These are phyloP conservation scores for Rosa persica DNA, from an alignment of 306 rosid genomes.

Conservation along the genomic window DNA sequence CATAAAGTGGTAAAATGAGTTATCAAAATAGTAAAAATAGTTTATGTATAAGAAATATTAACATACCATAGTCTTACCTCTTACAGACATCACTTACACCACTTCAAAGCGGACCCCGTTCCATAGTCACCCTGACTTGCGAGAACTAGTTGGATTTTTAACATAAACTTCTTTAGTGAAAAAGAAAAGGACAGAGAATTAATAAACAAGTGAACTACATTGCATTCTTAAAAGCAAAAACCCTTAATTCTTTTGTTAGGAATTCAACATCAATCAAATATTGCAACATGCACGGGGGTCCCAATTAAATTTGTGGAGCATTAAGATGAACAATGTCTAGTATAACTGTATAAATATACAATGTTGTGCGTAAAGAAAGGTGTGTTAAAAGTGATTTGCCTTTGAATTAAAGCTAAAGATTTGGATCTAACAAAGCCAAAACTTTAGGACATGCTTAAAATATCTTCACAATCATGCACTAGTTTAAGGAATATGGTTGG, in stretches of 20 bases:
- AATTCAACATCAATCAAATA: conserved; percentile 22
- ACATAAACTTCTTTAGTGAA: not conserved
- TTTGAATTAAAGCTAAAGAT: conserved; percentile 31
- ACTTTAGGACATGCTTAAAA: conserved; percentile 51
- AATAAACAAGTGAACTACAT: no score
- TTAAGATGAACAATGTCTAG: conserved; percentile 21
- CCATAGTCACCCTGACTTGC: not conserved
- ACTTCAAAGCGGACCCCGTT: no score
- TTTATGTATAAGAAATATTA: no score
- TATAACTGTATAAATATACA: not conserved
- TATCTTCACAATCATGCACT: conserved; percentile 29
- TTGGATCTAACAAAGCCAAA: conserved; percentile 56
- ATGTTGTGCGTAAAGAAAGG: not conserved
- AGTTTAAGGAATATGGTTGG: conserved; percentile 33
- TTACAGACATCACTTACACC: no score
- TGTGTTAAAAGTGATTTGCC: conserved; percentile 29
- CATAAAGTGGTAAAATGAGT: no score
- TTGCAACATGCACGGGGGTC: conserved; percentile 27
- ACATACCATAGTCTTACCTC: no score
- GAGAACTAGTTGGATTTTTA: not conserved
- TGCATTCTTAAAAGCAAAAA: no score
- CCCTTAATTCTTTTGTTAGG: not conserved
- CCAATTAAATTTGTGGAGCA: conserved; percentile 62
- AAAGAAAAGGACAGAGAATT: no score
- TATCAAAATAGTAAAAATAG: no score